A percentile compares a stretch with the other conserved stretches of the same genome.
Conservation (phyloP, 495 filamentous ascomycete genomes). For the Talaromyces ruber region DNA sequence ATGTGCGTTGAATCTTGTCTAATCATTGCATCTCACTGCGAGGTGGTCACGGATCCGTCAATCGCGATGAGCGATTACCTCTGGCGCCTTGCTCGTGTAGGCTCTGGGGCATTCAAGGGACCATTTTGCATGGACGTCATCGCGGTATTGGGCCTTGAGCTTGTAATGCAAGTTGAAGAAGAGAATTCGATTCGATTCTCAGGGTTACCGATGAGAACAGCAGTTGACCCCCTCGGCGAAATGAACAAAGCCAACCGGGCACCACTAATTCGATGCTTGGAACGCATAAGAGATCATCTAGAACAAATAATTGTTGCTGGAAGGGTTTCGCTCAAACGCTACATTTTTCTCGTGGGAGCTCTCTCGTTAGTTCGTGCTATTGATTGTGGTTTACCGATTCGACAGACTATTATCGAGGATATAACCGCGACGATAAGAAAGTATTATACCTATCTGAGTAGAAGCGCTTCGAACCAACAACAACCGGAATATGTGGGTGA, state of each 20-base stretch:
- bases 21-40: slow-evolving; percentile 14
- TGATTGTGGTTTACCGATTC: slow-evolving; percentile 10
- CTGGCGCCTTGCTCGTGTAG: slow-evolving; percentile 7
- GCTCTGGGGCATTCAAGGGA: slow-evolving; percentile 14
- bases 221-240: slow-evolving; percentile 6
- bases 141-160: slow-evolving; percentile 12
- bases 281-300: slow-evolving; percentile 15
- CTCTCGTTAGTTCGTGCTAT: slow-evolving; percentile 15
- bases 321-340: slow-evolving; percentile 15
- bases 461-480: not conserved
- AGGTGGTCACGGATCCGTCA: slow-evolving; percentile 8
- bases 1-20: slow-evolving; percentile 29
- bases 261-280: slow-evolving; percentile 12
- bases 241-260: slow-evolving; percentile 8
- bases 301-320: slow-evolving; percentile 13
- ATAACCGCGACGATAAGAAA: slow-evolving; percentile 8
- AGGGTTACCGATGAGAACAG: not conserved
- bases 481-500: not conserved
- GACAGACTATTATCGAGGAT: slow-evolving; percentile 10
- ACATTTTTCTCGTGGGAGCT: slow-evolving; percentile 12
- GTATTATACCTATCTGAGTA: slow-evolving; percentile 6
- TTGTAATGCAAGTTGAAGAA: slow-evolving; percentile 17
- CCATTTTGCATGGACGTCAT: slow-evolving; percentile 16
- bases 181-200: slow-evolving; percentile 4
- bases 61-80: slow-evolving; percentile 7